Base-by-base conservation (phyloP, 1,284 basidiomycete genomes). In the Irpex rosettiformis region DNA sequence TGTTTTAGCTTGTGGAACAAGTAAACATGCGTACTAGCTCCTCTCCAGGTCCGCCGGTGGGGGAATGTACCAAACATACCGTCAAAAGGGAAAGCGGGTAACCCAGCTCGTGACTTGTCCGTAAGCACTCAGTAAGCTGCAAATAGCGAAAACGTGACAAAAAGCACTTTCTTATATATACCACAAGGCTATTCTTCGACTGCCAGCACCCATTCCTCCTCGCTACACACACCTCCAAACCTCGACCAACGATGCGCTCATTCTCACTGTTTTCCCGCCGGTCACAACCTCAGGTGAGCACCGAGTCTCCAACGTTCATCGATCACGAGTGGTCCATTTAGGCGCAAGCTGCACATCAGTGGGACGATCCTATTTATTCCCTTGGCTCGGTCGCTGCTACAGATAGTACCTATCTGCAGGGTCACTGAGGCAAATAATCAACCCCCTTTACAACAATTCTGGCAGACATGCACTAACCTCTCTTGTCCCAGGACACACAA, bases 211-310 rank as follows among this genome's bases (percentile, higher is more conserved):
- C 21, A 22, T 51, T 51, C 48, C 10, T 28, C 18, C 13, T n/a
- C 18, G 48, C 3, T 27, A 6, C 18, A 27, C 25, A 51, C 8
- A 33, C 52, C 40, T 45, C 3, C 43, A n/a, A 18, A 45, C 43
- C 18, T 2, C 21, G 21, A 37, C 25, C 22, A 33, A 30, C 24
- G 52, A 53, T 54, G 52, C 42, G 52, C 18, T 43, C 53, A 11
- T n/a, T 55, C 22, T 58, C 57, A 2, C 29, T 58, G 4, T 54
- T 58, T 40, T 58, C 57, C 11, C 48, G 48, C 24, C 48, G 48
- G 25, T 28, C 48, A 28, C 10, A 25, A 11, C 2, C 27, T 8
- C 48, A 51, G 48, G 48, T 51, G 27, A 51, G 48, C 18, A 45
- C 21, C 3, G 2, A 8, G 7, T 21, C 13, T 27, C 48, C 22